phyloP scores from a whole-genome alignment of 768 basidiomycete species.

The Candolleomyces eurysporus region DNA sequence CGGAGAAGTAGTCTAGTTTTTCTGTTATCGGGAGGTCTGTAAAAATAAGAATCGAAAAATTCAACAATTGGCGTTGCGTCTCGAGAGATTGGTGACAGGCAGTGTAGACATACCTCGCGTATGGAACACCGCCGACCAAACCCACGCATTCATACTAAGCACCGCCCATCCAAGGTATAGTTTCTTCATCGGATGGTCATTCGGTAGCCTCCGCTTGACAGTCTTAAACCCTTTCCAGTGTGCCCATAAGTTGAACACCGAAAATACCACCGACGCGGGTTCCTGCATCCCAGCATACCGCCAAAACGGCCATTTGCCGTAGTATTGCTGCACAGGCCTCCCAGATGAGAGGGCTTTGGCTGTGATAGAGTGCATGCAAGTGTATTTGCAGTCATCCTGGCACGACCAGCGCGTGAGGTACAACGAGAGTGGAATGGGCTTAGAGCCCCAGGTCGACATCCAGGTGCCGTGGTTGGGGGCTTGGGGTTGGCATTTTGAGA shows the following conservation, averaged over 20 bases:
- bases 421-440: conserved; percentile 41
- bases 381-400: conserved; percentile 83
- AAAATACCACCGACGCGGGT: conserved; percentile 89
- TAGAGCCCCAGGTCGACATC: too few species aligned
- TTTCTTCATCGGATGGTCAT: conserved; percentile 61
- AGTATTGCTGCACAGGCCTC: conserved; percentile 65
- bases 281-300: conserved; percentile 89
- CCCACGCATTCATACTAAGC: conserved; percentile 85
- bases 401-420: conserved; percentile 85
- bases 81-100: too few species aligned
- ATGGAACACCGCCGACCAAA: conserved; percentile 91
- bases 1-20: conserved; percentile 93
- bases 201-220: conserved; percentile 46
- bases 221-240: conserved; percentile 62
- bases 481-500: too few species aligned
- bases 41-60: not conserved
- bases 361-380: conserved; percentile 82
- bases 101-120: conserved; percentile 65
- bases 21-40: conserved; percentile 82
- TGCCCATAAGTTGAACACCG: conserved; percentile 77
- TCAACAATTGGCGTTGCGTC: not conserved
- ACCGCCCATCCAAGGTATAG: conserved; percentile 69
- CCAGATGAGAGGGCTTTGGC: conserved; percentile 46
- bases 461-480: too few species aligned
- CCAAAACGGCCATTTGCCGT: conserved; percentile 98